Evolutionary conservation across 108 stramenopile species (phyloP).

Genomic region (Schizochytrium sp.): DNA sequence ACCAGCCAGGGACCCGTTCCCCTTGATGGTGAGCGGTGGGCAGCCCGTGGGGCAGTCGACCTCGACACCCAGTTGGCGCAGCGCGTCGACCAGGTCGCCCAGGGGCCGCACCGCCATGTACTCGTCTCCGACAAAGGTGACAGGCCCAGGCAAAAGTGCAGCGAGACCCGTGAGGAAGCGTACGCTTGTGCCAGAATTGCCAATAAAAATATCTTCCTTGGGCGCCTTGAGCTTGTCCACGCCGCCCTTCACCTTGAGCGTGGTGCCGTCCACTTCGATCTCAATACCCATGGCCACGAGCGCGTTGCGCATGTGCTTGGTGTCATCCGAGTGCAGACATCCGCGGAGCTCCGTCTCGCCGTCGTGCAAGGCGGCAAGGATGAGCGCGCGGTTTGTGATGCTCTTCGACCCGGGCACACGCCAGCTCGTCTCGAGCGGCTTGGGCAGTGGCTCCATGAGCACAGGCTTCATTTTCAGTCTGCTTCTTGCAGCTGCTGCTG

Average conservation of each 20-base stretch:
- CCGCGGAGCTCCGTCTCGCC: background rate
- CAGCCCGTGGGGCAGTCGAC: slow-evolving; percentile 14
- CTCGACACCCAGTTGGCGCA: background rate
- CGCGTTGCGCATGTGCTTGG: slow-evolving; percentile 19
- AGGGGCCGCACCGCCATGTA: slow-evolving; percentile 25
- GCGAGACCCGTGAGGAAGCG: slow-evolving; percentile 6
- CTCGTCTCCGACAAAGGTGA: slow-evolving; percentile 14
- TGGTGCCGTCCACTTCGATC: background rate
- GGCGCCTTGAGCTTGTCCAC: background rate
- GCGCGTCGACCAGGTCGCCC: background rate
- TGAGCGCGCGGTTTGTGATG: slow-evolving; percentile 21
- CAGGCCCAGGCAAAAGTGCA: background rate
- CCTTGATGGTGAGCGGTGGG: slow-evolving; percentile 19
- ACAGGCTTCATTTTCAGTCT: background rate
- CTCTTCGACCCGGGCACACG: slow-evolving; percentile 16
- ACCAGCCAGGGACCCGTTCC: background rate
- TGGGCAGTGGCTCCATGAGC: background rate
- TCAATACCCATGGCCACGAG: background rate
- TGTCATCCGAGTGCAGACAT: slow-evolving; percentile 22
- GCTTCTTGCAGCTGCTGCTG: background rate
- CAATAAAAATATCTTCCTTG: background rate
- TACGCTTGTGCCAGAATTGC: slow-evolving; percentile 16
- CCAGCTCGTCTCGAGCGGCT: background rate
- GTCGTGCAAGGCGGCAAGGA: slow-evolving; percentile 5
- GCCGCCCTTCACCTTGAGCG: background rate